Conservation (phyloP, 192 early-diverging fungal species). For the Coemansia sp. region DNA sequence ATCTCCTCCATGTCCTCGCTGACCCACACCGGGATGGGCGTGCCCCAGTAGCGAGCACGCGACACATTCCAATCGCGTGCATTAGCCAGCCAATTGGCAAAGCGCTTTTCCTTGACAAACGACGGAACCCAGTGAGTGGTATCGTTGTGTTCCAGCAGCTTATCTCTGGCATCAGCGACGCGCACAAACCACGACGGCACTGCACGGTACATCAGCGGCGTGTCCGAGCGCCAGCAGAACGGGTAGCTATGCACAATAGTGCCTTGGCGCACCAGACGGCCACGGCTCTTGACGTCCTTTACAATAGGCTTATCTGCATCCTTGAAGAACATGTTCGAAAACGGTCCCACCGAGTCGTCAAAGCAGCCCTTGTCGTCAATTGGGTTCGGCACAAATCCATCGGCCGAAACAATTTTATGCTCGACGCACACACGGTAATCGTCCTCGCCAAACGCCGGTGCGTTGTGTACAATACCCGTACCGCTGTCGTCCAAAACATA, state of each 20-base stretch:
- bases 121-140: conserved; percentile 94
- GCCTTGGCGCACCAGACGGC: conserved; percentile 87
- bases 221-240: conserved; percentile 98
- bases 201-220: conserved; percentile 94
- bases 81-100: conserved; percentile 94
- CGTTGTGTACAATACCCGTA: conserved; percentile 97
- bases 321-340: conserved; percentile 86
- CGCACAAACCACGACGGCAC: conserved; percentile 98
- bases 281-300: conserved; percentile 80
- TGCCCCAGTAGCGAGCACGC: conserved; percentile 98
- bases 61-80: conserved; percentile 98
- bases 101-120: conserved; percentile 95
- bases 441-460: conserved; percentile 98
- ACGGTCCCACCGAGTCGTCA: conserved; percentile 74
- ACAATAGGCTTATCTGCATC: conserved; percentile 96
- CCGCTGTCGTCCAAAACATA: conserved; percentile 93
- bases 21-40: conserved; percentile 98
- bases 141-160: conserved; percentile 83
- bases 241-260: conserved; percentile 92
- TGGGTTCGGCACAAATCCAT: conserved; percentile 86
- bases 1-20: conserved; percentile 87
- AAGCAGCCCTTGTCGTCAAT: conserved; percentile 84
- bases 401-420: conserved; percentile 75
- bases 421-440: conserved; percentile 93
- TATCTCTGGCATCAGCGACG: conserved; percentile 78